Evolutionary conservation across 108 stramenopile species (phyloP), one percentile per base, ranked within the genome.

Genomic region (Nannochloropsis salina): DNA sequence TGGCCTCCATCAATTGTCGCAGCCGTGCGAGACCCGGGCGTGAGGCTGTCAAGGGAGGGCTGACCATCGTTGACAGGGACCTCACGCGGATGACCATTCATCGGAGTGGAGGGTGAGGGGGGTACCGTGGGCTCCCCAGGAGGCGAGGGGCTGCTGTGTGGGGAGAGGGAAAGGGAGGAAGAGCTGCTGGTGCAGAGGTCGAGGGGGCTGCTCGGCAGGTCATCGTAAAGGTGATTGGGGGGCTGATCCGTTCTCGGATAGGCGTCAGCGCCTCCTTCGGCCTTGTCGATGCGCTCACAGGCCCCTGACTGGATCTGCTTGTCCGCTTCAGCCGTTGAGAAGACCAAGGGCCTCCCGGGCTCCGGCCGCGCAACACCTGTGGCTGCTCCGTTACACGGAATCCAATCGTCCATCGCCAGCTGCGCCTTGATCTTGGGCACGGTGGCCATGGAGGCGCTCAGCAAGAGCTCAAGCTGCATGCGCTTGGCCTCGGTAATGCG

Each of bases 401-500:
- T 15, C 47, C 47, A 51, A 15, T 51, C 47, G 47, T 51, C 47
- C 47, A 51, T 12, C 47, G 47, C 47, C 84, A 84, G 84, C 84
- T 84, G 45, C 45, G 43, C 44, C 83, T 83, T 42, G 44, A 83
- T 15, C 31, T 83, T 22, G 18, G 43, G 83, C 11, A 20, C 42
- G 47, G 0, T 51, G 47, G 47, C 15, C 12, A 51, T 51, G 47
- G 47, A 51, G 47, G 47, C 15, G 15, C 9, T 80, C 11, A 85
- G 84, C 84, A 61, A 41, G 42, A 85, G 2, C 74, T 86, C 86
- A 12, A 89, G 83, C 80, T 84, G 83, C 31, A 41, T 82, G 31
- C 86, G 81, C 47, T 87, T 87, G 15, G 83, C 89, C 42, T 18
- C 44, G 86, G 84, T 84, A 4, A 87, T 44, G 21, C 86, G 45